Percentiles rank a stretch among this genome's conserved stretches.
Conservation (phyloP, 352 stramenopile genomes). For the Poterioochromonas sp. region DNA sequence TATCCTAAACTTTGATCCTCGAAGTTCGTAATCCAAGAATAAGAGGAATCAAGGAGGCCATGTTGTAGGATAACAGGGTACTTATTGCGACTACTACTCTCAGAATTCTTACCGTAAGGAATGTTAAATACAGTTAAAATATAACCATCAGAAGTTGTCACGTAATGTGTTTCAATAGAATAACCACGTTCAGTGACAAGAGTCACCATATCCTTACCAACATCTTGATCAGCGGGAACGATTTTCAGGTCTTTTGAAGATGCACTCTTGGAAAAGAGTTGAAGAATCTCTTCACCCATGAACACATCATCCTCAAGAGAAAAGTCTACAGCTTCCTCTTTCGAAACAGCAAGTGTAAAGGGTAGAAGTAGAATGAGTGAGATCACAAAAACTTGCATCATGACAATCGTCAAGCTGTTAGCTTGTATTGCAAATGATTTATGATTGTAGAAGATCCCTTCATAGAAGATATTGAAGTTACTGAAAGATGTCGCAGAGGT, state of each 20-base stretch:
- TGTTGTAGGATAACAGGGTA: not conserved
- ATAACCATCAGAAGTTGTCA: not conserved
- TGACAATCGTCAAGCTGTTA: too few relatives aligned
- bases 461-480: too few relatives aligned
- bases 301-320: too few relatives aligned
- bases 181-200: not conserved
- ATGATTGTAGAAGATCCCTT: too few relatives aligned
- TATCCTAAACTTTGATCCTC: not conserved
- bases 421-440: too few relatives aligned
- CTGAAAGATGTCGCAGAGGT: too few relatives aligned
- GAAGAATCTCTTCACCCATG: too few relatives aligned
- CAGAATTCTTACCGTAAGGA: not conserved
- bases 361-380: too few relatives aligned
- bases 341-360: too few relatives aligned
- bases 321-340: too few relatives aligned
- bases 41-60: not conserved
- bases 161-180: slow-evolving; percentile 6
- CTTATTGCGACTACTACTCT: not conserved
- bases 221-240: not conserved
- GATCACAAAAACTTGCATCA: too few relatives aligned
- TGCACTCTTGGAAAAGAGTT: not conserved
- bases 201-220: not conserved
- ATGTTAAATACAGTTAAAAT: not conserved
- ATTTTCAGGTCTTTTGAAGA: not conserved
- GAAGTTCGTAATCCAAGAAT: not conserved